Evolutionary conservation across 2,329 filamentous ascomycete species (phyloP), one percentile per base, ranked within the genome.

Genomic region (Plenodomus lindquistii): DNA sequence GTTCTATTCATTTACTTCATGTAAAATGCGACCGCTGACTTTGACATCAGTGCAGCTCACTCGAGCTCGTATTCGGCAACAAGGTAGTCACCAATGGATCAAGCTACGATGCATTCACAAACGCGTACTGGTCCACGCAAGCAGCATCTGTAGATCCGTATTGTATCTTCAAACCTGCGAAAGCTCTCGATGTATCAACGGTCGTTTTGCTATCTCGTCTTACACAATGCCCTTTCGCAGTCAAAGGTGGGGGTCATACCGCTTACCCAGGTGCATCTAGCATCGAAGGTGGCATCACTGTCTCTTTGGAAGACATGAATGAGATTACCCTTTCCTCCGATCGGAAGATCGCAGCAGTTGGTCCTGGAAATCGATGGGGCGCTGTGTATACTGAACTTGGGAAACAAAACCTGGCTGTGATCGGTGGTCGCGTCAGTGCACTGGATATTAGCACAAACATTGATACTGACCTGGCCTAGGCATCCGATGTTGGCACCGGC

Each of bases 171-270:
- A 50, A 57, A 37, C 59, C 57, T 15, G 24, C 24, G 8, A 49
- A 38, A 10, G 31, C 50, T 13, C 17, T 46, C 13, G 55, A 60
- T 21, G 47, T 59, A 9, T 52, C 53, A n/a, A 49, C 49, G 4
- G 34, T 42, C 5, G 37, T 60, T 5, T 29, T 59, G 5, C n/a
- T 46, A 5, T 40, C 37, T 24, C 42, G 42, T 4, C 38, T 40
- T 15, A 48, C 54, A 10, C 42, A 57, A 40, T 63, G 59, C 37
- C 50, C 46, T 71, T 75, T 75, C 44, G 73, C 73, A 8, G 63
- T 77, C 10, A 74, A 73, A 42, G 70, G 71, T 38, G 74, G 75
- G 29, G 75, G 76, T 4, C 75, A 77, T 48, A 67, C 66, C 10
- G 54, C 63, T 6, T 67, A 66, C 56, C 60, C 64, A 0, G 72